phyloP scores from a whole-genome alignment of 2,329 filamentous ascomycete species.

The Lecanosticta acicola region DNA sequence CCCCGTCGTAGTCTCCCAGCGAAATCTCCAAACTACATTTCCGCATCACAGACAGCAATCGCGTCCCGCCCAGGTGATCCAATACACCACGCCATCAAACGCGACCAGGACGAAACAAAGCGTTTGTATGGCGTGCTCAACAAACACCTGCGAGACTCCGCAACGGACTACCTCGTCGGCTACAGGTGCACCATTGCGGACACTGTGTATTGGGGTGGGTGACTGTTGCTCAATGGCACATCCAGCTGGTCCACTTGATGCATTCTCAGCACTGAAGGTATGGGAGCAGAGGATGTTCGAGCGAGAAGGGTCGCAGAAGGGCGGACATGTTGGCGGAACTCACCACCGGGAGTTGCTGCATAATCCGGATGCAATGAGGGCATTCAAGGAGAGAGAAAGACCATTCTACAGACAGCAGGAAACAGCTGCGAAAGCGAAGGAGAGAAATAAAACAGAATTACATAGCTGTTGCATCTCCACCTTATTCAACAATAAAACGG shows the following conservation, averaged over 20 bases:
- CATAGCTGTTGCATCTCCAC: no score
- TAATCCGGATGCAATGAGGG: conserved; percentile 53
- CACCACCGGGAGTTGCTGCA: conserved; percentile 54
- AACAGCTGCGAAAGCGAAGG: conserved; percentile 50
- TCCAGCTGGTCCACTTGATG: conserved; percentile 45
- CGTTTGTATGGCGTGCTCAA: conserved; percentile 75
- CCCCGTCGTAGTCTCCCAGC: no score
- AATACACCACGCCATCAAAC: conserved; percentile 74
- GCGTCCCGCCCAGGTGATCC: conserved; percentile 62
- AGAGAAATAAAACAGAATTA: no score
- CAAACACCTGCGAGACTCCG: conserved; percentile 54
- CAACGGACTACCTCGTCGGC: conserved; percentile 52
- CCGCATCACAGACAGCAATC: no score
- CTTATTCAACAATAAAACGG: no score
- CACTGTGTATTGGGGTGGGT: conserved; percentile 79
- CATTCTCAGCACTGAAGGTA: conserved; percentile 68
- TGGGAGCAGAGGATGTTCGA: conserved; percentile 69
- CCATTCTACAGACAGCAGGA: conserved; percentile 62
- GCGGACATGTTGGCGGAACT: conserved; percentile 61
- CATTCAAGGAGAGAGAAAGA: conserved; percentile 53
- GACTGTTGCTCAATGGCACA: conserved; percentile 47
- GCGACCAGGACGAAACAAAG: conserved; percentile 76
- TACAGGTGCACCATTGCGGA: conserved; percentile 64
- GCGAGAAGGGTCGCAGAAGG: conserved; percentile 68
- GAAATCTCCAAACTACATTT: no score